Evolutionary conservation across 495 filamentous ascomycete species (phyloP).

Genomic region (Neurospora cerealis): DNA sequence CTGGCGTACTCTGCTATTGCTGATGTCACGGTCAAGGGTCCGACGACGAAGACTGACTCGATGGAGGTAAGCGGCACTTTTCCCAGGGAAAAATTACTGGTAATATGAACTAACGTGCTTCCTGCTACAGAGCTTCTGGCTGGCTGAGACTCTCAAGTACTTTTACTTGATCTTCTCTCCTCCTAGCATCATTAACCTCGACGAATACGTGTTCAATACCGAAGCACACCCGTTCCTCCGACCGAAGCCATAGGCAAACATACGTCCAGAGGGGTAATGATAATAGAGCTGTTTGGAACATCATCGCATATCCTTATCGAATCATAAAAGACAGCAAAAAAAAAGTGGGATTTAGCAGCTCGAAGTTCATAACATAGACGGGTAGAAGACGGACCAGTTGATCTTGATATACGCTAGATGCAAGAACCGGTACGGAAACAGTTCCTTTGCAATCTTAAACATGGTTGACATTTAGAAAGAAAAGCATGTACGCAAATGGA

Average conservation of each 20-base stretch:
- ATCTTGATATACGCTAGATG: background rate
- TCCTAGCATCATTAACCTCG: slow-evolving; percentile 55
- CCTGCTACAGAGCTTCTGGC: slow-evolving; percentile 32
- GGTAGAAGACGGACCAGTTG: too few relatives aligned
- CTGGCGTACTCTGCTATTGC: slow-evolving; percentile 38
- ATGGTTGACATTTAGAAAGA: background rate
- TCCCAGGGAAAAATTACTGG: background rate
- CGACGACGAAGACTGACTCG: slow-evolving; percentile 25
- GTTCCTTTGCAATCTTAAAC: background rate
- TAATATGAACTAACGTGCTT: background rate
- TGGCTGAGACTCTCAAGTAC: slow-evolving; percentile 39
- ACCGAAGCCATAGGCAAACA: background rate
- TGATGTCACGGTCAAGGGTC: slow-evolving; percentile 23
- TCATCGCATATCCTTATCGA: too few relatives aligned
- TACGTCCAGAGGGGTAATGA: background rate
- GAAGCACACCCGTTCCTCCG: slow-evolving; percentile 65
- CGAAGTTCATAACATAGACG: background rate
- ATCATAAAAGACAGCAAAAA: background rate
- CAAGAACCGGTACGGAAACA: background rate
- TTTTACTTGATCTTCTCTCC: slow-evolving; percentile 77
- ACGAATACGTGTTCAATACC: slow-evolving; percentile 73
- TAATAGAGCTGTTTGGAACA: background rate
- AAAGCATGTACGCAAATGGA: background rate
- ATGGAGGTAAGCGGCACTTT: slow-evolving; percentile 28
- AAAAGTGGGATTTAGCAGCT: background rate